Evolutionary conservation across 148 eudicot genomes (phyloP).

Genomic region (Mesembryanthemum crystallinum): DNA sequence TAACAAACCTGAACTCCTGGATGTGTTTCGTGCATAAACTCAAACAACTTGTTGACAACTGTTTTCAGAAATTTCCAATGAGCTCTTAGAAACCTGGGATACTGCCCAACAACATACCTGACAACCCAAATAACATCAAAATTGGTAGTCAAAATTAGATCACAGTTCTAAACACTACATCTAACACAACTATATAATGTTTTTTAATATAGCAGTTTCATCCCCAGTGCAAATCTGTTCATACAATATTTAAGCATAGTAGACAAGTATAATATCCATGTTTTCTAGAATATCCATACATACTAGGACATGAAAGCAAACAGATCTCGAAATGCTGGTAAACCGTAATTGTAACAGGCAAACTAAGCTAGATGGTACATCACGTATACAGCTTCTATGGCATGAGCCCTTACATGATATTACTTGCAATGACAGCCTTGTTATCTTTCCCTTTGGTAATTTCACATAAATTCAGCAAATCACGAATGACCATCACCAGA

Average conservation of each 20-base stretch:
- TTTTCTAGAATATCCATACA: not conserved
- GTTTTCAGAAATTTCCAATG: slow-evolving; percentile 99
- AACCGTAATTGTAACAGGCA: not conserved
- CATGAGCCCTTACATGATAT: slow-evolving; percentile 72
- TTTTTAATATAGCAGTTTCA: not conserved
- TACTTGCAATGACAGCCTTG: slow-evolving; percentile 99
- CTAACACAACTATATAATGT: not conserved
- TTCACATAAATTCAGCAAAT: slow-evolving; percentile 89
- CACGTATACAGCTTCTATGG: not conserved
- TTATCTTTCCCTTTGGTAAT: slow-evolving; percentile 97
- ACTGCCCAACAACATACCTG: slow-evolving; percentile 99
- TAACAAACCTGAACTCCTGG: slow-evolving; percentile 93
- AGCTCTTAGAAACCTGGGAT: slow-evolving; percentile 95
- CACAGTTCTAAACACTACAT: not conserved
- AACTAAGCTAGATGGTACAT: no score
- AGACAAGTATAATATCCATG: not conserved
- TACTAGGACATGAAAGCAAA: not conserved
- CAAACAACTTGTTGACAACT: slow-evolving; percentile 94
- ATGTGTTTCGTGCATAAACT: slow-evolving; percentile 99
- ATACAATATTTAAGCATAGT: not conserved
- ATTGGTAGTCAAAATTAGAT: not conserved
- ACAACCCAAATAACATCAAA: slow-evolving; percentile 10
- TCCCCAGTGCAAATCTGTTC: not conserved
- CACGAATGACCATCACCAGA: slow-evolving; percentile 98
- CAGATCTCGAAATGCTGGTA: not conserved